A percentile compares a stretch with the other conserved stretches of the same genome.
Conservation (phyloP, 768 basidiomycete genomes). For the Imleria badia region DNA sequence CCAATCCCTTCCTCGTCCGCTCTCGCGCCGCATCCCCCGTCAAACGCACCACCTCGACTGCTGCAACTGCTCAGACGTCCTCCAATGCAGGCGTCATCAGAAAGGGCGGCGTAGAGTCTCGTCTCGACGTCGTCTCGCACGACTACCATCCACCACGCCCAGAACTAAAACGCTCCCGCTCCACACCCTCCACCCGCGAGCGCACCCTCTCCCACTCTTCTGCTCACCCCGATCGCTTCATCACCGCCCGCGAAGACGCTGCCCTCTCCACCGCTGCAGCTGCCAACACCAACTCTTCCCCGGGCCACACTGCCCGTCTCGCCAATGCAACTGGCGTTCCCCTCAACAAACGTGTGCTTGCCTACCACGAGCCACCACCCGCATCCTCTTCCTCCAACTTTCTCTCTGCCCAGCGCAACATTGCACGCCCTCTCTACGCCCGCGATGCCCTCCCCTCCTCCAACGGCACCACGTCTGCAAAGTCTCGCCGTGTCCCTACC, state of each 20-base stretch:
- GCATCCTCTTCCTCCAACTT: slow-evolving; percentile 72
- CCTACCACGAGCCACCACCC: slow-evolving; percentile 87
- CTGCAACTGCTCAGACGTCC: slow-evolving; percentile 47
- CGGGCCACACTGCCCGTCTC: slow-evolving; percentile 76
- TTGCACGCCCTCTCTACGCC: slow-evolving; percentile 72
- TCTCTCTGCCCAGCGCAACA: slow-evolving; percentile 74
- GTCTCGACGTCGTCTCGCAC: slow-evolving; percentile 71
- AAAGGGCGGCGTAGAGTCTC: slow-evolving; percentile 74
- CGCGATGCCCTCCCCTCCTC: slow-evolving; percentile 64
- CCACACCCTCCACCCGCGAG: slow-evolving; percentile 58
- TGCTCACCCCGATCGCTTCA: slow-evolving; percentile 65
- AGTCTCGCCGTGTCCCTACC: slow-evolving; percentile 80
- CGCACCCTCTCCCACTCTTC: slow-evolving; percentile 38
- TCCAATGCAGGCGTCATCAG: slow-evolving; percentile 74
- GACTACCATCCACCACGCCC: slow-evolving; percentile 70
- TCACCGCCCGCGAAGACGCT: slow-evolving; percentile 56
- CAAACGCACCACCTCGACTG: slow-evolving; percentile 54
- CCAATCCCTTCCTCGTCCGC: slow-evolving; percentile 62
- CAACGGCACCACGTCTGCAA: slow-evolving; percentile 61
- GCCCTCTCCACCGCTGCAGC: slow-evolving; percentile 48
- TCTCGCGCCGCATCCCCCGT: slow-evolving; percentile 63
- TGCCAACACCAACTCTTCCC: slow-evolving; percentile 49
- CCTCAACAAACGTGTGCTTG: slow-evolving; percentile 77
- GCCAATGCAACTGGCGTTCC: slow-evolving; percentile 75
- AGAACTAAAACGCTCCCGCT: slow-evolving; percentile 70